Evolutionary conservation across 805 yeast species (phyloP), one percentile per base, ranked within the genome.

Genomic region (Spathaspora passalidarum): DNA sequence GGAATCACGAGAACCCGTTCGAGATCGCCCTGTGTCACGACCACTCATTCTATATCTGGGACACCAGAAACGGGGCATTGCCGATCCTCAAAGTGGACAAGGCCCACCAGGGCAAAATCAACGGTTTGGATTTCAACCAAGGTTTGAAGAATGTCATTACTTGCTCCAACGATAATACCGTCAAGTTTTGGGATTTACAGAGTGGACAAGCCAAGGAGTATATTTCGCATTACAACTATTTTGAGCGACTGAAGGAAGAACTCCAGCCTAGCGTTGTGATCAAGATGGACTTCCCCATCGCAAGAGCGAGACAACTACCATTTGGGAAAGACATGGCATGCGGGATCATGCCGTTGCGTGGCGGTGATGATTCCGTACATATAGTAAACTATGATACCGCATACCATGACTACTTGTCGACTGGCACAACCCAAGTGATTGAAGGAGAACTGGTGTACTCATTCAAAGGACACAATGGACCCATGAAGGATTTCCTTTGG

Each of bases 401-500:
- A 6, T 69, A 62, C 38, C 55, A 53, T 9, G 49, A 49, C 14
- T 66, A 73, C 1, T 44, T 53, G 32, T 46, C 47, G 5, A 50
- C 62, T 1, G 57, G 61, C 5, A 48, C 55, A 19, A 65, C 70
- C 3, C 72, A 60, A 38, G 42, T 40, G 2, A 47, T 66, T 17
- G 48, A 45, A 14, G 50, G 57, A 1, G 44, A 77, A 23, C 81
- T 90, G 0, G 70, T 76, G 1, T 76, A 81, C 52, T 71, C 76
- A 1, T 89, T 89, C 63, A 76, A 78, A 52, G 96, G 96, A 0
- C 98, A 94, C 59, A 73, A 79, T 1, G 96, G 86, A 41, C 86
- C 94, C 1, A 84, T 94, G 14, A 84, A 83, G 34, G 98, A 94
- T 59, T 90, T 92, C 57, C 68, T 90, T 1, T 92, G 97, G 96